Base-by-base conservation (phyloP, 805 yeast species). In the Schizosaccharomyces cryophilus region DNA sequence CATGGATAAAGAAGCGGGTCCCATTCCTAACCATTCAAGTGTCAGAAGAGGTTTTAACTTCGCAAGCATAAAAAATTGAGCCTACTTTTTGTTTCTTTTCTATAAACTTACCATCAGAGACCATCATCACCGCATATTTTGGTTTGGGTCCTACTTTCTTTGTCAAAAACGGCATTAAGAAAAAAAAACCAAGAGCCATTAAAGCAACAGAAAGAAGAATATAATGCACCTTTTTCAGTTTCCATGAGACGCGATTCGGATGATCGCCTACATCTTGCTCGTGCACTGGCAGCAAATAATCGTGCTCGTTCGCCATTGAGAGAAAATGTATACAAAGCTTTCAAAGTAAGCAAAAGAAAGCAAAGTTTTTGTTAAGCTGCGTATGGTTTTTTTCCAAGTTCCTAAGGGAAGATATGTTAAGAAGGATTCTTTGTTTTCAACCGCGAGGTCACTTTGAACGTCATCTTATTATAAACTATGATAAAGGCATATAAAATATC, bases 1-100 rank as follows among this genome's bases (percentile, higher is more conserved):
- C 42, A 64, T 61, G n/a, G 63, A 58, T 60, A 64, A 64, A 13
- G 66, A 64, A 15, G 66, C 66, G n/a, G 65, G 66, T 21, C 66
- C 66, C 48, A 64, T 51, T 51, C 56, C 51, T 45, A 35, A 35
- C n/a, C 13, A 35, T 35, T 35, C 2, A 9, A 35, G 13, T 15
- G 40, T 35, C 40, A 45, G 17, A n/a, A 45, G 3, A 45, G 13
- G 26, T 15, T 1, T n/a, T 45, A 15, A 4, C 9, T 45, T 45
- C 17, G 3, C 3, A 45, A 45, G 9, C 9, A 4, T 4, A 45
- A 45, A 6, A 11, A 2, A n/a, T 1, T 45, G 26, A 13, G 51
- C 7, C 26, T 19, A 19, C 47, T 7, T 1, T 15, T 7, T 2
- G 9, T n/a, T n/a, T n/a, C n/a, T n/a, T n/a, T n/a, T n/a, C n/a